Evolutionary conservation across 495 filamentous ascomycete genomes (phyloP).

Genomic region (Neurospora discreta): DNA sequence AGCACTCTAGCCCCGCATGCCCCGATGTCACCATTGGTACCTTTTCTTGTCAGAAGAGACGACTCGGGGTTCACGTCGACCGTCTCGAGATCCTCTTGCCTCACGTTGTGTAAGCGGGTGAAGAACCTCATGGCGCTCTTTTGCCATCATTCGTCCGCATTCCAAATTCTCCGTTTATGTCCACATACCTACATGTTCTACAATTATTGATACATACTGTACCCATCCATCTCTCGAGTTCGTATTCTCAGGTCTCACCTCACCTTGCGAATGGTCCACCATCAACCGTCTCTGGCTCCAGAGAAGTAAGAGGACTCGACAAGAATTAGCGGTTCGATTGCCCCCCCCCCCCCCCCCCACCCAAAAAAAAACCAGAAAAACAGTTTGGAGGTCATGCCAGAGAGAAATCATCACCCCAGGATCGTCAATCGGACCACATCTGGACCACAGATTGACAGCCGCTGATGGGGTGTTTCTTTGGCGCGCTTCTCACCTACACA

Average conservation of each 20-base stretch:
- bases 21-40: neutral
- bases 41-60: neutral
- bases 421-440: neutral
- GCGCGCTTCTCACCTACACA: neutral
- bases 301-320: neutral
- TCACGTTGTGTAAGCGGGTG: neutral
- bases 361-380: neutral
- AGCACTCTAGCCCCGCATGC: neutral
- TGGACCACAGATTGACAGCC: neutral
- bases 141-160: neutral
- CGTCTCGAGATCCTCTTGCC: neutral
- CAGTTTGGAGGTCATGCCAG: neutral
- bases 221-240: neutral
- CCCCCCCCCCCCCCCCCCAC: no score
- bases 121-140: neutral
- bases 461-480: neutral
- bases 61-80: neutral
- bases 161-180: neutral
- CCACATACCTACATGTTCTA: neutral
- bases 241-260: neutral
- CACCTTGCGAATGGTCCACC: neutral
- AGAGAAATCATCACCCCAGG: neutral
- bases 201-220: neutral
- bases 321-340: neutral
- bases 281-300: neutral